Evolutionary conservation across 441 rosid genomes (phyloP).

Genomic region (Erysimum cheiri): DNA sequence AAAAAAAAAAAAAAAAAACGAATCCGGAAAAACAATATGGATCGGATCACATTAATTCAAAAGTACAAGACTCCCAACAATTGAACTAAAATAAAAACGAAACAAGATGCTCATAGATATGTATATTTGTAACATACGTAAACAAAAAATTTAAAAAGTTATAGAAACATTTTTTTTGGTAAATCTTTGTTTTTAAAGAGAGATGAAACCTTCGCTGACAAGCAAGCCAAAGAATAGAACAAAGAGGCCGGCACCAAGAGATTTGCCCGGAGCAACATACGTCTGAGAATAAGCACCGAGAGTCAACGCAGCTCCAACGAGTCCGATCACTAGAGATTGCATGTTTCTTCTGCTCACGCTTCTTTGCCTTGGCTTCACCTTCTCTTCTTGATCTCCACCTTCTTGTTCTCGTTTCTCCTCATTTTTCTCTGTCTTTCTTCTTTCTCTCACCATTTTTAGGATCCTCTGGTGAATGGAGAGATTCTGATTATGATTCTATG

Average conservation of each 20-base stretch:
- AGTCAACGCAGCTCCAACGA: constrained; percentile 78
- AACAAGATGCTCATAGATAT: constrained; percentile 17
- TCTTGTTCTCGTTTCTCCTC: constrained; percentile 35
- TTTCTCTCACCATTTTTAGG: constrained; percentile 40
- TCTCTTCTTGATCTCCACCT: constrained; percentile 35
- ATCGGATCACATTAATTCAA: constrained; percentile 6
- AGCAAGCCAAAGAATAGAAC: constrained; percentile 76
- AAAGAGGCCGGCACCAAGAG: constrained; percentile 62
- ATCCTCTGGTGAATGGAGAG: constrained; percentile 21
- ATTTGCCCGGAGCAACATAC: constrained; percentile 56
- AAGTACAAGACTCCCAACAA: constrained; percentile 13
- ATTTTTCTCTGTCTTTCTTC: constrained; percentile 38
- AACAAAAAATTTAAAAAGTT: constrained; percentile 12
- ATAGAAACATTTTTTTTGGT: background rate
- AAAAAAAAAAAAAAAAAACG: background rate
- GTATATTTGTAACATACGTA: background rate
- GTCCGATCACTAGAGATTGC: constrained; percentile 65
- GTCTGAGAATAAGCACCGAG: constrained; percentile 81
- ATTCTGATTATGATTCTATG: constrained; percentile 18
- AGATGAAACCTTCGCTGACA: constrained; percentile 71
- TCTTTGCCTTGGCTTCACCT: constrained; percentile 34
- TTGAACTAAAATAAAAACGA: constrained; percentile 9
- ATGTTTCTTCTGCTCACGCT: constrained; percentile 61
- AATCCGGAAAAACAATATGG: constrained; percentile 1
- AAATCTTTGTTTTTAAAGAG: constrained; percentile 42